Conservation (phyloP, 495 filamentous ascomycete genomes). For the Penicillium salamii region DNA sequence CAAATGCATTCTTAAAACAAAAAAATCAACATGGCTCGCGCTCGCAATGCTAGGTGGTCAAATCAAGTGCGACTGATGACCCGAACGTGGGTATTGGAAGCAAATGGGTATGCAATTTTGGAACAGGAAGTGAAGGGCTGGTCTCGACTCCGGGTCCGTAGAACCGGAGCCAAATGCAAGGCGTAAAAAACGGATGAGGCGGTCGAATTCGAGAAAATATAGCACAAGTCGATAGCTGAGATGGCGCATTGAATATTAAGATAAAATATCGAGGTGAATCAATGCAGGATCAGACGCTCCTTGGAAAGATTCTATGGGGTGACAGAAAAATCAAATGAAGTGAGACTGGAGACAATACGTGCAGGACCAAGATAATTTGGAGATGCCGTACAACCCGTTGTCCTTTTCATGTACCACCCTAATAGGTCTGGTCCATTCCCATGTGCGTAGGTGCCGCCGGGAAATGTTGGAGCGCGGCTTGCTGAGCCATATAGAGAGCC, state of each 20-base stretch:
- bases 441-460: conserved; percentile 33
- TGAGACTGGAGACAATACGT: conserved; percentile 21
- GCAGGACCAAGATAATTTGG: conserved; percentile 26
- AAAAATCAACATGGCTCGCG: conserved; percentile 41
- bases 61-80: conserved; percentile 40
- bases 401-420: conserved; percentile 22
- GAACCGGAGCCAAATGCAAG: conserved; percentile 31
- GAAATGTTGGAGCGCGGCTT: conserved; percentile 28
- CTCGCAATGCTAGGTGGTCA: conserved; percentile 51
- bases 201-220: conserved; percentile 10
- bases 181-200: conserved; percentile 14
- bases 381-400: conserved; percentile 14
- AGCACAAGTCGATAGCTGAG: conserved; percentile 8
- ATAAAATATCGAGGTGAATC: conserved; percentile 8
- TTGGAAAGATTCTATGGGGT: conserved; percentile 13
- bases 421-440: conserved; percentile 35
- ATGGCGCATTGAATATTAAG: conserved; percentile 13
- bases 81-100: conserved; percentile 30
- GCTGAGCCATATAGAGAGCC: conserved; percentile 28
- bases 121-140: conserved; percentile 28
- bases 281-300: conserved; percentile 18
- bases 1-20: conserved; percentile 38
- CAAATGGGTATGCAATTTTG: conserved; percentile 48
- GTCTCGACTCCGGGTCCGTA: conserved; percentile 21
- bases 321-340: conserved; percentile 11